Evolutionary conservation across 2,329 filamentous ascomycete species (phyloP), one percentile per base, ranked within the genome.

Genomic region (Calycina marina): DNA sequence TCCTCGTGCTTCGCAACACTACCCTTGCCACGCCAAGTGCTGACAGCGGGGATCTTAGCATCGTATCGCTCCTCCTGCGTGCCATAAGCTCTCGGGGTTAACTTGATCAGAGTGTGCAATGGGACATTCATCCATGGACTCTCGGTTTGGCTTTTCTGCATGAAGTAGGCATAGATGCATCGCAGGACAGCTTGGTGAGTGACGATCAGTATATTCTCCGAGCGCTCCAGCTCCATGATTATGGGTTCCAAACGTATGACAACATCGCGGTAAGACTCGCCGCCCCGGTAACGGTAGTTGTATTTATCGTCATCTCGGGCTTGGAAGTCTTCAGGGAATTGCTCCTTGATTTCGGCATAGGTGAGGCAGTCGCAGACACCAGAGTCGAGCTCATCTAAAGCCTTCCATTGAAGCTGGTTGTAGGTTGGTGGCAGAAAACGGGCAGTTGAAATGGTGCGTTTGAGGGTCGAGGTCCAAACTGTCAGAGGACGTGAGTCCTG

Each of bases 61-160:
- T 81, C 78, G 51, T 84, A 81, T 27, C 84, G 70, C 55, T 90
- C 72, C 53, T 96, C 84, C 37, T 93, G 77, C 1, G 90, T 98
- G 30, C 81, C 82, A 55, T 98, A 98, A 5, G 90, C 90, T 39
- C 83, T 75, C 2, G 90, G 90, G 4, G 90, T 96, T 31, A 98
- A 67, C 60, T 94, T 94, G 60, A 98, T 96, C 29, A 98, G 66
- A 6, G 84, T 93, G 56, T 98, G 90, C 39, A 98, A 66, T 5
- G 90, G 90, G 6, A 98, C 90, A 50, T 94, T 88, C 81, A 96
- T 93, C 90, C 90, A 98, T 0, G 90, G 90, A 44, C 81, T 90
- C 58, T 83, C 72, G 47, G 86, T 76, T 57, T 96, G 90, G 34
- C 84, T 78, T 49, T 90, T 84, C 50, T 96, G 93, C 80, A 94